Conservation (phyloP, 2,329 filamentous ascomycete species). For the Lasiodiplodia sp. region DNA sequence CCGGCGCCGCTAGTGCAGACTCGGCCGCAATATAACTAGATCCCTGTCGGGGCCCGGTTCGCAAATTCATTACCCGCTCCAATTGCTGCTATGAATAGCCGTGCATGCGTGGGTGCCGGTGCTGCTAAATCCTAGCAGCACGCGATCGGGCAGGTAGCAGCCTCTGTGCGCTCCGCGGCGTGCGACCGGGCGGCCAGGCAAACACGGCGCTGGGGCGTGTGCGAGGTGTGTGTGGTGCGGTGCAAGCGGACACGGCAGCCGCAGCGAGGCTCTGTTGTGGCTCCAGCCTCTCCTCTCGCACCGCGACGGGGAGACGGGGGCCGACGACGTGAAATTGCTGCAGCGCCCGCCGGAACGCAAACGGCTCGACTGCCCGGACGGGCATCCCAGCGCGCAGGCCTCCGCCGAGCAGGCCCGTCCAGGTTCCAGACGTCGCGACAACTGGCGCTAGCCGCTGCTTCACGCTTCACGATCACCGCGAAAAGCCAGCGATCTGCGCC, state of each 20-base stretch:
- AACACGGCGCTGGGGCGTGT: conserved; percentile 9
- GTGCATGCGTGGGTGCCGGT: conserved; percentile 24
- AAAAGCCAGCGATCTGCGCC: conserved; percentile 17
- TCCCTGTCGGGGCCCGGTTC: not conserved
- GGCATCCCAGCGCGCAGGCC: conserved; percentile 17
- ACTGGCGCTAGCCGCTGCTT: not conserved
- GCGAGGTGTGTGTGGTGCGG: conserved; percentile 6
- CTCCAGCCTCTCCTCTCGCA: not conserved
- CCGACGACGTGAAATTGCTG: conserved; percentile 11
- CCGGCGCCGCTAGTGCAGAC: conserved; percentile 27
- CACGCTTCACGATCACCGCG: conserved; percentile 6
- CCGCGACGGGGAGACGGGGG: not conserved
- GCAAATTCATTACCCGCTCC: conserved; percentile 24
- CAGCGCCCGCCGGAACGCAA: conserved; percentile 10
- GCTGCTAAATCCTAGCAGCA: conserved; percentile 25
- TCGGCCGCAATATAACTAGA: conserved; percentile 26
- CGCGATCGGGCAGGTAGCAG: conserved; percentile 25
- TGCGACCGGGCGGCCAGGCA: conserved; percentile 20
- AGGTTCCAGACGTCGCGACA: conserved; percentile 3
- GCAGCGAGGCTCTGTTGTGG: conserved; percentile 23
- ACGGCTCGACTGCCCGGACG: conserved; percentile 1
- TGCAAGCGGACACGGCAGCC: conserved; percentile 14
- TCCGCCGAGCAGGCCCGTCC: not conserved
- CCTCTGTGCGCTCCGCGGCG: conserved; percentile 18
- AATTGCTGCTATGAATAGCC: conserved; percentile 29